These are phyloP conservation scores for Xylariaceae sp. DNA, from an alignment of 2,329 filamentous ascomycete species.

Conservation along the genomic window DNA sequence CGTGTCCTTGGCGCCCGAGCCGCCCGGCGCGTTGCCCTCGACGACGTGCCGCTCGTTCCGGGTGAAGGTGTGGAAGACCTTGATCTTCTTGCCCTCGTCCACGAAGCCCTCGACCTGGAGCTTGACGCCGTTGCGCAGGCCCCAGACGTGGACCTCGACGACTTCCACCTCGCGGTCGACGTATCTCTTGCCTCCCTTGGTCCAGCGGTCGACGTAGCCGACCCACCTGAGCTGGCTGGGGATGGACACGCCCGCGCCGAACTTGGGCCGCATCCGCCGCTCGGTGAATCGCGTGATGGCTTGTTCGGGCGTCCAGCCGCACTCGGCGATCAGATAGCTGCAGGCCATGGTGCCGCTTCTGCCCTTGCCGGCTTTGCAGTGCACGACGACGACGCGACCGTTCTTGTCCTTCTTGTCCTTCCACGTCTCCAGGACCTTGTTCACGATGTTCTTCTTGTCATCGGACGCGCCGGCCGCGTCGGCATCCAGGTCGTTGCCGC, in stretches of 20 bases:
- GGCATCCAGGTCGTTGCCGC: constrained; percentile 38
- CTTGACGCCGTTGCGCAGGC: constrained; percentile 78
- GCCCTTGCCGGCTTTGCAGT: constrained; percentile 96
- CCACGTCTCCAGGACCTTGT: constrained; percentile 21
- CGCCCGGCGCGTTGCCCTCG: constrained; percentile 45
- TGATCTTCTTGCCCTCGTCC: constrained; percentile 84
- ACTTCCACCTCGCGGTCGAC: constrained; percentile 78
- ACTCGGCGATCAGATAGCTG: constrained; percentile 84
- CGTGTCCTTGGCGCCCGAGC: constrained; percentile 41
- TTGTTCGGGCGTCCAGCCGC: constrained; percentile 50
- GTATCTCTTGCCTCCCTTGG: constrained; percentile 66
- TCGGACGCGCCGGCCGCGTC: constrained; percentile 12
- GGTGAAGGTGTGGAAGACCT: constrained; percentile 72
- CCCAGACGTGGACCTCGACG: constrained; percentile 84
- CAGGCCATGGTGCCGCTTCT: constrained; percentile 82
- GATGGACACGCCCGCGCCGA: constrained; percentile 85
- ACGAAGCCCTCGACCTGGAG: constrained; percentile 76
- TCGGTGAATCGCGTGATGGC: constrained; percentile 60
- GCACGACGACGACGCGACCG: constrained; percentile 73
- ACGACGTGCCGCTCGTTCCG: constrained; percentile 65
- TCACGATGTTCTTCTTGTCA: constrained; percentile 15
- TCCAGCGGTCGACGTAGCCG: constrained; percentile 82
- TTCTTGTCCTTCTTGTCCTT: constrained; percentile 28
- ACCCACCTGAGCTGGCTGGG: constrained; percentile 87
- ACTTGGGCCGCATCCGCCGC: constrained; percentile 79